Evolutionary conservation across 2,329 filamentous ascomycete genomes (phyloP).

Genomic region (Colletotrichum simmondsii): DNA sequence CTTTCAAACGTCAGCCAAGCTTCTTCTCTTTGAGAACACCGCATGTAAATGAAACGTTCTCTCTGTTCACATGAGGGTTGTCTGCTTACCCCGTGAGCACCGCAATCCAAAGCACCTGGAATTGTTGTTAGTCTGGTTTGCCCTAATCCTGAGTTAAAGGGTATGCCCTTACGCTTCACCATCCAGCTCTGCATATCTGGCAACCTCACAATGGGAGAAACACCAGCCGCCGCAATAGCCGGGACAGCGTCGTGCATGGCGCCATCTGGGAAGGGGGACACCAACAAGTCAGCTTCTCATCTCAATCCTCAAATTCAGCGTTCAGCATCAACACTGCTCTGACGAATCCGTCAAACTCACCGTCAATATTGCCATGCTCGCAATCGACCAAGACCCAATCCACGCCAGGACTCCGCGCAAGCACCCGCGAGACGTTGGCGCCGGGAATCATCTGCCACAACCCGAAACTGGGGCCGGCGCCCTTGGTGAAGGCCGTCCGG

Average conservation of each 20-base stretch:
- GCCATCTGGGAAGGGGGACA: conserved; percentile 45
- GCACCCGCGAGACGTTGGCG: conserved; percentile 66
- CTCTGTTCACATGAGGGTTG: no score
- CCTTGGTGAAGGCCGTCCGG: conserved; percentile 59
- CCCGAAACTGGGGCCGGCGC: conserved; percentile 61
- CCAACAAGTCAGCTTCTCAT: not conserved
- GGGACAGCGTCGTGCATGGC: conserved; percentile 66
- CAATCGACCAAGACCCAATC: conserved; percentile 74
- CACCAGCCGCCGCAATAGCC: conserved; percentile 59
- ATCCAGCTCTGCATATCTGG: conserved; percentile 67
- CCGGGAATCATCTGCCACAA: conserved; percentile 74
- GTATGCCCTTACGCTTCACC: conserved; percentile 60
- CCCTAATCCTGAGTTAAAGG: not conserved
- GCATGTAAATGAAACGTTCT: not conserved
- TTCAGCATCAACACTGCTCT: no score
- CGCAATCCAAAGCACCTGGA: conserved; percentile 65
- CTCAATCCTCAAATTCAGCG: not conserved
- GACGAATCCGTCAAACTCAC: conserved; percentile 41
- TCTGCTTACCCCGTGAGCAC: conserved; percentile 62
- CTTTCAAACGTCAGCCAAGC: conserved; percentile 11
- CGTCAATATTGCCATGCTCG: conserved; percentile 64
- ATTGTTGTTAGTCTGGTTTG: not conserved
- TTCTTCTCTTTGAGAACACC: not conserved
- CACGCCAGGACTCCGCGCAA: conserved; percentile 69
- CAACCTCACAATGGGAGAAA: conserved; percentile 59